Base-by-base conservation (phyloP, 805 yeast genomes). In the Wickerhamomyces queroliae region DNA sequence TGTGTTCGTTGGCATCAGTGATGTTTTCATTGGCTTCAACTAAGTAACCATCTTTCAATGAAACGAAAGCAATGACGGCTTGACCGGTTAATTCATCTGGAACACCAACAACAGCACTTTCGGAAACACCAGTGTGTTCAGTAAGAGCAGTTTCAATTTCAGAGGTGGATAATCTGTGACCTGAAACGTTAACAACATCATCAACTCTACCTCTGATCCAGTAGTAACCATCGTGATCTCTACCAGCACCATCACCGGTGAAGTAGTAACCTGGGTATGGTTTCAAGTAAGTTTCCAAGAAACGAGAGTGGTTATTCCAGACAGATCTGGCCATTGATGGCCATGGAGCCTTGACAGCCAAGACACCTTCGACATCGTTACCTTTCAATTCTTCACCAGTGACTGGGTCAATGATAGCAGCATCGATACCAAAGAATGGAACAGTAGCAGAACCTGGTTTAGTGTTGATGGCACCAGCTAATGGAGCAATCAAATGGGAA, bases 191-290 rank as follows among this genome's bases (percentile, higher is more conserved):
- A 51, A 91, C 99, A 43, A 93, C 98, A 57, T 93, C 99, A 63
- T 93, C 98, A 48, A 93, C 97, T 66, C 99, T 83, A 56, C 99
- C 99, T 64, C 91, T 78, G 62, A 93, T 91, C 96, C 98, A 93
- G 70, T 80, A 87, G 73, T 81, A 93, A 37, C 98, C 98, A 58
- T 93, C 98, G 46, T 78, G 78, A 63, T 93, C 99, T 61, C 97
- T 80, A 33, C 95, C 98, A 39, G 97, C 98, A 67, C 98, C 98
- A 62, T 91, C 99, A 55, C 99, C 99, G 11, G 97, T 85, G 73
- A 93, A 93, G 70, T 89, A 93, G 67, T 76, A 79, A 43, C 95
- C 95, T 43, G 91, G 87, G 70, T 91, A 93, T 38, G 96, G 96
- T 55, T 80, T 82, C 60, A 93, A 72, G 64, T 93, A 93, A 30